Conservation (phyloP, 495 filamentous ascomycete genomes). For the Aspergillus saccharolyticus region DNA sequence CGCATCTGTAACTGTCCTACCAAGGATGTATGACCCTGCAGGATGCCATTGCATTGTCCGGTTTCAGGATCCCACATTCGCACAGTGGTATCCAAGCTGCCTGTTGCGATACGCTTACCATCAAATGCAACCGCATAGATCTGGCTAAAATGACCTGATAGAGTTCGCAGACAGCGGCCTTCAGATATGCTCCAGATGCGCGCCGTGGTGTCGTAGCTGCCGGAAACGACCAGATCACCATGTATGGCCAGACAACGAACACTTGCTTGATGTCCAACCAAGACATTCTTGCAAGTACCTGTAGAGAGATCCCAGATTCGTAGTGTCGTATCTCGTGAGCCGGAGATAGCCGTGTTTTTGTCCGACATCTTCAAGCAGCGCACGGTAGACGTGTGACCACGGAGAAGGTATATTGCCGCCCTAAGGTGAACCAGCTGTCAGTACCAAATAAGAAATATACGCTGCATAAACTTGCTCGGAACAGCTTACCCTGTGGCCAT, state of each 20-base stretch:
- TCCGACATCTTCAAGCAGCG: conserved; percentile 98
- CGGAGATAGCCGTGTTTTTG: conserved; percentile 86
- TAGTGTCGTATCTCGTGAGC: conserved; percentile 89
- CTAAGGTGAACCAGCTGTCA: conserved; percentile 26
- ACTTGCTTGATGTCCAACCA: conserved; percentile 94
- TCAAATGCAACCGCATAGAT: conserved; percentile 99
- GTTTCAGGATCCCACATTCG: conserved; percentile 92
- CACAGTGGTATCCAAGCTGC: conserved; percentile 94
- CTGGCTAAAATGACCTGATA: conserved; percentile 96
- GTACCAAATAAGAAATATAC: neutral
- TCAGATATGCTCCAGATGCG: conserved; percentile 96
- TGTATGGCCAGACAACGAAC: conserved; percentile 94
- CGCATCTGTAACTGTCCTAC: conserved; percentile 98
- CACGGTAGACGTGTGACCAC: conserved; percentile 94
- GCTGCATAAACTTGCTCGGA: neutral
- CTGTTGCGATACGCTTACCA: conserved; percentile 87
- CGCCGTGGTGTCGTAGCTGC: conserved; percentile 94
- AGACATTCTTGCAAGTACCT: conserved; percentile 82
- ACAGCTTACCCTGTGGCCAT: conserved; percentile 80
- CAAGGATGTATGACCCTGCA: conserved; percentile 94
- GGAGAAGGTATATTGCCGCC: conserved; percentile 71
- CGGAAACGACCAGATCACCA: conserved; percentile 90
- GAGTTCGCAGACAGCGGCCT: conserved; percentile 80
- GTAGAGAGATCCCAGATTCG: conserved; percentile 90
- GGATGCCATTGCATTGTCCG: conserved; percentile 82